Evolutionary conservation across 2,329 filamentous ascomycete species (phyloP).

Genomic region (Ascomycota sp.): DNA sequence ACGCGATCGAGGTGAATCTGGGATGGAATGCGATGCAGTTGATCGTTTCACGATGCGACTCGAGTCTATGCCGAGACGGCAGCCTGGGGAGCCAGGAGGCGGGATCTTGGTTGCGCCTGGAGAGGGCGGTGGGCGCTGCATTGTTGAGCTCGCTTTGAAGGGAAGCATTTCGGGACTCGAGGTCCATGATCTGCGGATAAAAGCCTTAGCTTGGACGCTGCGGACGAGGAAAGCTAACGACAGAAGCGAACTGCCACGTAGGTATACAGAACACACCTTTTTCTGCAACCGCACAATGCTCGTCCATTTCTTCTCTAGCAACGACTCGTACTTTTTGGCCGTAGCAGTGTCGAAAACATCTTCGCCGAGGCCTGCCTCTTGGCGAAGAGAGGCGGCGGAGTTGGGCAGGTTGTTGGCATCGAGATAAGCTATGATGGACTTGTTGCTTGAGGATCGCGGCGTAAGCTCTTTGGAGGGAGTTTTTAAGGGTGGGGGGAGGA

Average conservation of each 20-base stretch:
- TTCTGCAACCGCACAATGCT: constrained; percentile 86
- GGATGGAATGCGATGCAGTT: constrained; percentile 85
- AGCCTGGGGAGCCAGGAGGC: constrained; percentile 66
- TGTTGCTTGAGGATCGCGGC: constrained; percentile 38
- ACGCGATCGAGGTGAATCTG: constrained; percentile 71
- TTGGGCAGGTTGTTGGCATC: constrained; percentile 47
- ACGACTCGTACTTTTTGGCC: constrained; percentile 78
- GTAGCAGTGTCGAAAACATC: constrained; percentile 54
- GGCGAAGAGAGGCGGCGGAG: constrained; percentile 47
- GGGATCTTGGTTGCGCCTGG: constrained; percentile 64
- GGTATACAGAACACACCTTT: constrained; percentile 62
- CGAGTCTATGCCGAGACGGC: constrained; percentile 58
- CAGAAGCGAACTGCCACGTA: no score
- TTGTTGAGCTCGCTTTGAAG: constrained; percentile 71
- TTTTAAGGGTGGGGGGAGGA: neutral
- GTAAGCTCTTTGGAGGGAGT: neutral
- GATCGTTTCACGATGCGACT: constrained; percentile 61
- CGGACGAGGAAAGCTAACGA: no score
- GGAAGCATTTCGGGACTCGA: constrained; percentile 50
- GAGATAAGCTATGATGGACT: constrained; percentile 80
- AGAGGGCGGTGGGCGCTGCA: constrained; percentile 53
- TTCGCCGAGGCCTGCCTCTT: constrained; percentile 53
- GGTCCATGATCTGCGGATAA: constrained; percentile 90
- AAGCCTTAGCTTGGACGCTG: no score
- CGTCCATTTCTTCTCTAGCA: constrained; percentile 97